These are phyloP conservation scores for Pyrus pyrifolia DNA, from an alignment of 306 rosid genomes.

Conservation along the genomic window DNA sequence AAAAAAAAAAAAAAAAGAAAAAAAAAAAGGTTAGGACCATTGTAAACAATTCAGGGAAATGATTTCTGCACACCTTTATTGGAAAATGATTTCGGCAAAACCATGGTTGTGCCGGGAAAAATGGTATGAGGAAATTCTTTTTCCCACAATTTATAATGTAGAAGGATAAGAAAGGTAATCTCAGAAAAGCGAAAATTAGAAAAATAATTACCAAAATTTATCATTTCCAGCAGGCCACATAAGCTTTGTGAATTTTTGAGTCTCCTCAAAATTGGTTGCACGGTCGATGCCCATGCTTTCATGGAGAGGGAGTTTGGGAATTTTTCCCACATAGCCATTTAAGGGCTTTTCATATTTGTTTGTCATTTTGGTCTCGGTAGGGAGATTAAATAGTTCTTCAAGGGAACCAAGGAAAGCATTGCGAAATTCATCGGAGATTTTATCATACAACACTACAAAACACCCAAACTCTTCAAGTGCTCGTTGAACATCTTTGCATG, in stretches of 20 bases:
- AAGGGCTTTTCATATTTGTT: conserved; percentile 39
- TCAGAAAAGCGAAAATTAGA: too few species aligned
- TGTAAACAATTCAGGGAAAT: too few species aligned
- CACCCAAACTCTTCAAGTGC: conserved; percentile 41
- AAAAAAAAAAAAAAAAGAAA: neutral
- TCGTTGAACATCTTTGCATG: conserved; percentile 22
- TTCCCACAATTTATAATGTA: too few species aligned
- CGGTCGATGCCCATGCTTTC: conserved; percentile 46
- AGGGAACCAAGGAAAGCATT: too few species aligned
- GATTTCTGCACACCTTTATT: too few species aligned
- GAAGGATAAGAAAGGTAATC: too few species aligned
- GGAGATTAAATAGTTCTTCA: too few species aligned
- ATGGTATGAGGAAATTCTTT: neutral
- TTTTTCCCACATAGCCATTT: conserved; percentile 44
- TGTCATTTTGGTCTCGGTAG: neutral
- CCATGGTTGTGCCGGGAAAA: neutral
- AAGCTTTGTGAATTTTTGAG: conserved; percentile 25
- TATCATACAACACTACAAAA: conserved; percentile 14
- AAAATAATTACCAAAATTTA: conserved; percentile 23
- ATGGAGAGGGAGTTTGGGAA: conserved; percentile 37
- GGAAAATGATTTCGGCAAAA: too few species aligned
- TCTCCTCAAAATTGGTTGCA: conserved; percentile 24
- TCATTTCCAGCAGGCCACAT: conserved; percentile 47
- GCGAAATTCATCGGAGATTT: too few species aligned
- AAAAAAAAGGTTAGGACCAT: too few species aligned